These are phyloP conservation scores for Aristolochia contorta DNA, from an alignment of 164 flowering plant genomes.

Conservation along the genomic window DNA sequence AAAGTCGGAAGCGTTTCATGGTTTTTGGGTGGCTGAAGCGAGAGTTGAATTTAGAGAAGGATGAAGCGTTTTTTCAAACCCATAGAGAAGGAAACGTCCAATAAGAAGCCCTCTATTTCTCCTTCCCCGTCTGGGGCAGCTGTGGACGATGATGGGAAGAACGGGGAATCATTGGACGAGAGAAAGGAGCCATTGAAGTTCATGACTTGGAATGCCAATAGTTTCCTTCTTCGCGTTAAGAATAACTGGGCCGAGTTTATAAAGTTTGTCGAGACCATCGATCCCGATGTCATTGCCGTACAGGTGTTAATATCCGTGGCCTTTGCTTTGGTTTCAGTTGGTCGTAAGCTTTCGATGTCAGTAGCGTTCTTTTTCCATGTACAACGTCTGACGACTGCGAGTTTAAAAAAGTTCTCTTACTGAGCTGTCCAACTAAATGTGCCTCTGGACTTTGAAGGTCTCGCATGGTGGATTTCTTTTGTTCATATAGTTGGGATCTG, in stretches of 20 bases:
- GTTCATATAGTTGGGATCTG: no score
- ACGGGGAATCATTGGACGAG: constrained; percentile 9
- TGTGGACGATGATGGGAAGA: constrained; percentile 5
- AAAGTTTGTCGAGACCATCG: constrained; percentile 43
- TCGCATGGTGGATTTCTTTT: no score
- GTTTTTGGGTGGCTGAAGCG: no score
- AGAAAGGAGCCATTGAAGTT: constrained; percentile 69
- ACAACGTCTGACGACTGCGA: no score
- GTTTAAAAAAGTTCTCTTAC: no score
- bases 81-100: constrained; percentile 57
- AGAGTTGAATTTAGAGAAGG: not conserved
- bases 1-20: no score
- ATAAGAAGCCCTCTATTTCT: constrained; percentile 52
- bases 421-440: no score
- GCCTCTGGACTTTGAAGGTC: no score
- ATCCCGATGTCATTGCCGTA: constrained; percentile 89
- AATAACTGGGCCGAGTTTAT: constrained; percentile 78
- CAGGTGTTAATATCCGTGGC: constrained; percentile 41
- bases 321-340: not conserved
- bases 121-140: constrained; percentile 11
- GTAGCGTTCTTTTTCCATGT: no score
- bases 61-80: constrained; percentile 95
- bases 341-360: not conserved
- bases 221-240: constrained; percentile 81
- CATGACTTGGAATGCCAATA: constrained; percentile 94